Evolutionary conservation across 441 rosid species (phyloP).

Genomic region (Metrosideros polymorpha): DNA sequence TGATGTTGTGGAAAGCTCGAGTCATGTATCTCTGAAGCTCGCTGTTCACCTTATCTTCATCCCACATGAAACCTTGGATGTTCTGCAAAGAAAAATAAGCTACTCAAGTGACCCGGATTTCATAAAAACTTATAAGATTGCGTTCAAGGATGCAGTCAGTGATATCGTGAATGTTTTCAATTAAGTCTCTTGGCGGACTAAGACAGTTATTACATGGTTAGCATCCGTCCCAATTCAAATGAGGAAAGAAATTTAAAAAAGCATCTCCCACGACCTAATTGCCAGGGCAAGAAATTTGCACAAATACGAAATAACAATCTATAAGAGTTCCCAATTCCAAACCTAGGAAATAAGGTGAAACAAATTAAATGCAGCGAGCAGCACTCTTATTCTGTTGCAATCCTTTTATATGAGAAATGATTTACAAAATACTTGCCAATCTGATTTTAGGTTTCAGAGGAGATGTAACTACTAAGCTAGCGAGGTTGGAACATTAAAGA

Average conservation of each 20-base stretch:
- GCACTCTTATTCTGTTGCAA: not conserved
- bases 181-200: not conserved
- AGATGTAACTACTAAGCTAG: not conserved
- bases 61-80: conserved; percentile 99
- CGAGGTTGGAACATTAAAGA: not conserved
- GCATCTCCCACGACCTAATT: not conserved
- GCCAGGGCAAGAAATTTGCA: not conserved
- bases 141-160: not conserved
- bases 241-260: not conserved
- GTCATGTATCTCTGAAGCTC: conserved; percentile 83
- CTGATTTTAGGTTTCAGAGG: not conserved
- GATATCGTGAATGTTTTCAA: not conserved
- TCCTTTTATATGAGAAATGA: not conserved
- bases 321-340: not conserved
- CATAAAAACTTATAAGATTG: not conserved
- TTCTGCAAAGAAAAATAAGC: conserved; percentile 31
- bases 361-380: not conserved
- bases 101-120: not conserved
- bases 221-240: not conserved
- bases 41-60: conserved; percentile 74
- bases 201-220: not conserved
- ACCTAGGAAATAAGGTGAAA: not conserved
- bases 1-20: conserved; percentile 65
- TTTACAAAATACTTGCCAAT: not conserved
- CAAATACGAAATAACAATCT: not conserved